Base-by-base conservation (phyloP, 306 rosid species). In the Sophora flavescens region DNA sequence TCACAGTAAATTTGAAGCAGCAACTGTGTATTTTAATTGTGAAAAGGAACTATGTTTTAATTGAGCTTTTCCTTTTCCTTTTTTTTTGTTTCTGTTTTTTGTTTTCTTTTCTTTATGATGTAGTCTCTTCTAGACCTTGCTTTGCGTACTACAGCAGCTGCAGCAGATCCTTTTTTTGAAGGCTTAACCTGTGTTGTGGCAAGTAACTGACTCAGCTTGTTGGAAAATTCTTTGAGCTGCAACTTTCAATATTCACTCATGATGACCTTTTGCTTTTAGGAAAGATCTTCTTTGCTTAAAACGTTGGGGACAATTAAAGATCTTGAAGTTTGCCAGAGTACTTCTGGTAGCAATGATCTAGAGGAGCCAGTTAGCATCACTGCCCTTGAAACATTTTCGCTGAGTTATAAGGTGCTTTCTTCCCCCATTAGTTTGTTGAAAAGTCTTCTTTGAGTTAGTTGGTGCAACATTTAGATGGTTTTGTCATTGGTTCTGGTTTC, bases 71-170 rank as follows among this genome's bases (percentile, higher is more conserved):
- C 11, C 63, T 35, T 35, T 50, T 22, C 22, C 22, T 70, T 17
- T 78, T 54, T 17, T 39, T 77, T 45, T 11, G 59, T 56, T n/a
- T 3, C 7, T 15, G 30, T 16, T 17, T 38, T 2, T 12, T 14
- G 22, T 22, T 22, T 2, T 38, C 75, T 39, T 58, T 48, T 33
- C 26, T 52, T 28, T 32, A 63, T 79, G 79, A 39, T 58, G 39
- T 64, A 95, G 98, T 92, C 98, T 70, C 95, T 95, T 59, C 91
- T 95, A 74, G 98, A 95, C 84, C 97, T 95, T 80, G 97, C 97
- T 78, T 87, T 95, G 87, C 96, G 98, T 70, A 87, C 91, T 56
- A 95, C 97, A 83, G 97, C 98, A 63, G 97, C 98, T 56, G 92
- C 93, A 50, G 95, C 94, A 39, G 97, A 95, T 90, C 98, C 97